phyloP scores from a whole-genome alignment of 1,284 basidiomycete species.

The Trichosporon sp. region DNA sequence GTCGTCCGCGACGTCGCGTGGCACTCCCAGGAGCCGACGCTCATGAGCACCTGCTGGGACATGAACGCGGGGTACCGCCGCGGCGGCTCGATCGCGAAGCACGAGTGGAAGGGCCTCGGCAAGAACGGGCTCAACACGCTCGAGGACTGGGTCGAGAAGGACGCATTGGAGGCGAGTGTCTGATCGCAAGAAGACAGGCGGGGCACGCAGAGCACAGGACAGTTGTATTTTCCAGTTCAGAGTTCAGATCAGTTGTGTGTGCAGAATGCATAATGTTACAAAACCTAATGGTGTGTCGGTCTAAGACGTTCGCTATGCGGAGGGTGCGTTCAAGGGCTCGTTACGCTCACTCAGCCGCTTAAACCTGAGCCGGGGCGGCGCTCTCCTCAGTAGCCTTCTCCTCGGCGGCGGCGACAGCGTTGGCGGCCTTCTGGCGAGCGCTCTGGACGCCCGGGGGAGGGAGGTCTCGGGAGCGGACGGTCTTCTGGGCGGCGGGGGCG shows the following conservation, averaged over 20 bases:
- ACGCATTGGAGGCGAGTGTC: background rate
- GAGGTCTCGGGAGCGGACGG: background rate
- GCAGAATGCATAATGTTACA: constrained; percentile 5
- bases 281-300: background rate
- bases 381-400: background rate
- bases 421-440: background rate
- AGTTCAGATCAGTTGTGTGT: background rate
- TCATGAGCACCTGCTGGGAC: constrained; percentile 90
- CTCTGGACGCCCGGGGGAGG: background rate
- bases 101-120: constrained; percentile 87
- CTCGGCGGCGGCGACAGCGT: background rate
- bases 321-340: too few relatives aligned
- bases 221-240: background rate
- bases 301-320: too few relatives aligned
- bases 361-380: background rate
- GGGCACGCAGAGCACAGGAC: too few relatives aligned
- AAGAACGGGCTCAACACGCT: constrained; percentile 61
- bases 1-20: constrained; percentile 66
- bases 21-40: constrained; percentile 63
- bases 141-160: constrained; percentile 69
- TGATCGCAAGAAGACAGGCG: too few relatives aligned
- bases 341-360: background rate
- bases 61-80: constrained; percentile 54
- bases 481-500: constrained; percentile 28
- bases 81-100: constrained; percentile 71